Percentiles rank a stretch among this genome's conserved stretches.
These are phyloP conservation scores for Pseudogymnoascus sp. DNA, from an alignment of 2,329 filamentous ascomycete genomes.

Conservation along the genomic window DNA sequence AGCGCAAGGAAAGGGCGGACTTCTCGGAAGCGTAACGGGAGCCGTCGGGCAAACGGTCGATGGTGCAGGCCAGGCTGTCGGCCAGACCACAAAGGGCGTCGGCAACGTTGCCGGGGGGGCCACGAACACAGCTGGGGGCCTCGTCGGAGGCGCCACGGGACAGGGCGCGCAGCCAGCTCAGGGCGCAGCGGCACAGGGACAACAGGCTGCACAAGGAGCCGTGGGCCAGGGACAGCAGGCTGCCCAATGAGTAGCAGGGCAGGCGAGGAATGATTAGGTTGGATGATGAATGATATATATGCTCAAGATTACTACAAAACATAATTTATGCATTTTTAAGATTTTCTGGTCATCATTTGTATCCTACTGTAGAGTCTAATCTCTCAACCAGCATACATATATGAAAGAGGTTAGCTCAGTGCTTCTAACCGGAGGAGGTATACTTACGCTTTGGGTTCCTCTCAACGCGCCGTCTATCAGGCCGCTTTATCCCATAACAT, in stretches of 20 bases:
- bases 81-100: conserved; percentile 22
- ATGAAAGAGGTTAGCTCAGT: no score
- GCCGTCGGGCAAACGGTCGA: conserved; percentile 31
- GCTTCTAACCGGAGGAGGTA: no score
- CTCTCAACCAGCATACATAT: no score
- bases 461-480: no score
- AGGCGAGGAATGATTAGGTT: neutral
- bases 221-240: neutral
- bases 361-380: neutral
- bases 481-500: no score
- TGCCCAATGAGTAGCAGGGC: neutral
- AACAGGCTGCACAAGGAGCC: neutral
- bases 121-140: conserved; percentile 18
- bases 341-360: neutral
- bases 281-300: neutral
- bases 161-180: conserved; percentile 2
- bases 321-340: neutral
- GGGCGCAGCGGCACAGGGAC: neutral
- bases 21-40: conserved; percentile 29
- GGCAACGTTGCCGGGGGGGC: conserved; percentile 18
- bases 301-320: neutral
- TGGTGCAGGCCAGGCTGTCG: conserved; percentile 29
- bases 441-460: no score
- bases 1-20: conserved; percentile 32
- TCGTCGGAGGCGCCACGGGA: conserved; percentile 18